Percentiles rank a stretch among this genome's conserved stretches.
These are phyloP conservation scores for Brassica rapa DNA, from an alignment of 345 rosid genomes.

Conservation along the genomic window DNA sequence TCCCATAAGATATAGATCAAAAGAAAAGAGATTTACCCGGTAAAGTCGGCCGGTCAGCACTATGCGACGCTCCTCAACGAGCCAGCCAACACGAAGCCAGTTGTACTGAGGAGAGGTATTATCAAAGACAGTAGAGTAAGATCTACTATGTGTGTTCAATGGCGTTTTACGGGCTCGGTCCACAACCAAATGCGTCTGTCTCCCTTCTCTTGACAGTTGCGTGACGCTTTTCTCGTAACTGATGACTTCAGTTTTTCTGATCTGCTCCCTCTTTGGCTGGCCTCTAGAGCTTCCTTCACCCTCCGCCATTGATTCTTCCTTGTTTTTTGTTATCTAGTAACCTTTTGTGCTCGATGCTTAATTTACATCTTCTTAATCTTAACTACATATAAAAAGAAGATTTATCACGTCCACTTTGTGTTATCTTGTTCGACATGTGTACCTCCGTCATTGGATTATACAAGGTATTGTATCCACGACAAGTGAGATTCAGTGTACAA, in stretches of 20 bases:
- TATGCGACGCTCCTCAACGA: constrained; percentile 27
- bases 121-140: constrained; percentile 1
- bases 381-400: neutral
- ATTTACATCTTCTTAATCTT: neutral
- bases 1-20: neutral
- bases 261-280: neutral
- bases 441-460: neutral
- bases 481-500: neutral
- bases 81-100: constrained; percentile 26
- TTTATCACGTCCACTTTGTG: neutral
- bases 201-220: neutral
- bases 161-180: neutral
- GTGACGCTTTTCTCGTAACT: neutral
- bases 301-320: neutral
- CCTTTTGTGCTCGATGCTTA: neutral
- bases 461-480: neutral
- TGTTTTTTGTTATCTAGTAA: neutral
- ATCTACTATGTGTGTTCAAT: neutral
- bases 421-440: neutral
- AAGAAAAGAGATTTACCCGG: constrained; percentile 13
- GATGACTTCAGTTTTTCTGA: neutral
- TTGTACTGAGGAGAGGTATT: neutral
- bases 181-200: neutral
- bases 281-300: neutral
- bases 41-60: neutral